Percentiles rank a stretch among this genome's conserved stretches.
Evolutionary conservation across 2,329 filamentous ascomycete species (phyloP).

Genomic region (Arthrobotrys entomopaga): DNA sequence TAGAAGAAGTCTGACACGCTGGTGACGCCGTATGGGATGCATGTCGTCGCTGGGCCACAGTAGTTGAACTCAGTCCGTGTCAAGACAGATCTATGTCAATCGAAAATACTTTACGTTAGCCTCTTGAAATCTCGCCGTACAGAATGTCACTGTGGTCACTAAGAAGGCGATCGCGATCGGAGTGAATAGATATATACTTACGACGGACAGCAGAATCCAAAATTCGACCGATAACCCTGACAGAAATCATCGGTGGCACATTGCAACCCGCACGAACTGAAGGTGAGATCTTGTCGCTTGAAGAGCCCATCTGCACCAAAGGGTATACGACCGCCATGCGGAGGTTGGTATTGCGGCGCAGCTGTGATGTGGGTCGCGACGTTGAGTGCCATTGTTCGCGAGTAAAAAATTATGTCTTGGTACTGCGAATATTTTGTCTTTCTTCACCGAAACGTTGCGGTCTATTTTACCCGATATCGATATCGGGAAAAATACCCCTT

Average conservation of each 20-base stretch:
- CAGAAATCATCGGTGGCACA: constrained; percentile 43
- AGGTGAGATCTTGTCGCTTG: constrained; percentile 46
- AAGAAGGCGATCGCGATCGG: no score
- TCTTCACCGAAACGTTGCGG: constrained; percentile 21
- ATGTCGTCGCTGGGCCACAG: constrained; percentile 40
- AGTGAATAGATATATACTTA: constrained; percentile 18
- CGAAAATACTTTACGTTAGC: no score
- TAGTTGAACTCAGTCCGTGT: constrained; percentile 46
- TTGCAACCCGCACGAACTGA: constrained; percentile 38
- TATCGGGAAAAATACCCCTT: neutral
- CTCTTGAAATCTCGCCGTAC: neutral
- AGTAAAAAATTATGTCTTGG: constrained; percentile 2
- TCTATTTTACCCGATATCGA: constrained; percentile 9
- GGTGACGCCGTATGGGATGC: constrained; percentile 41
- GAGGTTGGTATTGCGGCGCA: constrained; percentile 21
- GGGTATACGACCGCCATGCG: constrained; percentile 29
- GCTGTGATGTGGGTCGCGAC: constrained; percentile 35
- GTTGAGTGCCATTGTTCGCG: constrained; percentile 12
- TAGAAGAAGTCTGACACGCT: constrained; percentile 45
- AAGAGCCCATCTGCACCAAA: constrained; percentile 25
- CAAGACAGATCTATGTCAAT: constrained; percentile 30
- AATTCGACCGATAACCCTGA: constrained; percentile 43
- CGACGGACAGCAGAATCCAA: constrained; percentile 49
- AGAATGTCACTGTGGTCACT: no score
- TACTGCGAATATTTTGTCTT: neutral